These are phyloP conservation scores for Clavariopsis aquatica DNA, from an alignment of 495 filamentous ascomycete species.

Conservation along the genomic window DNA sequence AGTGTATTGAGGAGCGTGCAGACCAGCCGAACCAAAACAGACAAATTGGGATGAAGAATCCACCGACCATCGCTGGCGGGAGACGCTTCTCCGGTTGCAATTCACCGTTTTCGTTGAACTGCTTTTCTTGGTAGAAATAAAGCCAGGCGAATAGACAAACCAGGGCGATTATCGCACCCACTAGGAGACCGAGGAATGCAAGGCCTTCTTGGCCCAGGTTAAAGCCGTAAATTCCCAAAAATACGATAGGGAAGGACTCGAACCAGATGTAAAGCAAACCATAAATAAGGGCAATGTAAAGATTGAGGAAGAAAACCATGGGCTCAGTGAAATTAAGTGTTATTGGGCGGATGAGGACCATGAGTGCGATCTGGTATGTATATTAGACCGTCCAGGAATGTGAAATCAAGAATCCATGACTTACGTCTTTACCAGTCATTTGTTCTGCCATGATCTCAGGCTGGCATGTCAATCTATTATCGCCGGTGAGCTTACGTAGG, in stretches of 20 bases:
- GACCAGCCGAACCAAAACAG: slow-evolving; percentile 63
- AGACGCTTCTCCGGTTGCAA: slow-evolving; percentile 57
- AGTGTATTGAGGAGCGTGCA: slow-evolving; percentile 52
- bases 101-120: slow-evolving; percentile 39
- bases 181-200: slow-evolving; percentile 55
- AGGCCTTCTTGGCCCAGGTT: slow-evolving; percentile 51
- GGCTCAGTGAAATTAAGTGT: slow-evolving; percentile 52
- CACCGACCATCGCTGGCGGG: slow-evolving; percentile 42
- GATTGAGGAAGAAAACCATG: slow-evolving; percentile 60
- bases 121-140: background rate
- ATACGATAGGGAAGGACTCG: slow-evolving; percentile 60
- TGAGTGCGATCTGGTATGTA: slow-evolving; percentile 41
- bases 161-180: slow-evolving; percentile 48
- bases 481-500: slow-evolving; percentile 47
- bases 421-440: background rate
- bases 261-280: slow-evolving; percentile 60
- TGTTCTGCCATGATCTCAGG: background rate
- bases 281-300: slow-evolving; percentile 61
- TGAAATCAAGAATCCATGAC: slow-evolving; percentile 1
- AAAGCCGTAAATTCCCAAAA: slow-evolving; percentile 53
- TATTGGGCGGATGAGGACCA: slow-evolving; percentile 46
- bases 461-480: background rate
- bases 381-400: too few relatives aligned
- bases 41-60: slow-evolving; percentile 62
- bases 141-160: slow-evolving; percentile 47